Conservation (phyloP, 352 stramenopile genomes). For the Globisporangium irregulare region DNA sequence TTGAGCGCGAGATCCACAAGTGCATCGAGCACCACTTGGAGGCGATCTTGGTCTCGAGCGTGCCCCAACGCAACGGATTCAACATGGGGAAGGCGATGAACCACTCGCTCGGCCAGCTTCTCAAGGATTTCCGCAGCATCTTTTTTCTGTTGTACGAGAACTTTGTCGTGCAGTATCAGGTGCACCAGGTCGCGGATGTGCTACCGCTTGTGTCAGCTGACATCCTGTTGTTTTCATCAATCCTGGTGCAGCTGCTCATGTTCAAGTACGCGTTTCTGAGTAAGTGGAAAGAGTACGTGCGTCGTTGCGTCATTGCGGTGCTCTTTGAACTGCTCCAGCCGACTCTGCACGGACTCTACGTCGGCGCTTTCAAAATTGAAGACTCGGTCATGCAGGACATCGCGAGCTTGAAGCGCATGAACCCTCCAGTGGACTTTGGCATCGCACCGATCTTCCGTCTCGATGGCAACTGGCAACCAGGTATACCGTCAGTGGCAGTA, state of each 20-base stretch:
- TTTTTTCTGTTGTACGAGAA: slow-evolving; percentile 46
- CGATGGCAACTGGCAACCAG: slow-evolving; percentile 36
- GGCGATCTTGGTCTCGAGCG: slow-evolving; percentile 31
- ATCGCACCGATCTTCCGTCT: slow-evolving; percentile 48
- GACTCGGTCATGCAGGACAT: slow-evolving; percentile 38
- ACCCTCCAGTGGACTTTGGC: slow-evolving; percentile 34
- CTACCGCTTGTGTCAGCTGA: slow-evolving; percentile 49
- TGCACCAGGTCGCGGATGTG: slow-evolving; percentile 21
- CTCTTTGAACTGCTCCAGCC: slow-evolving; percentile 68
- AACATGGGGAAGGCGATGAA: slow-evolving; percentile 35
- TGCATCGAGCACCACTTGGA: slow-evolving; percentile 44
- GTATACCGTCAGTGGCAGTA: too few species aligned
- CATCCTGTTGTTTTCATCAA: slow-evolving; percentile 44
- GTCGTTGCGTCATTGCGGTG: slow-evolving; percentile 45
- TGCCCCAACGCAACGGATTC: slow-evolving; percentile 38
- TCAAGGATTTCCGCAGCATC: slow-evolving; percentile 48
- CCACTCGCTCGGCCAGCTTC: slow-evolving; percentile 47
- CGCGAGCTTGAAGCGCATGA: slow-evolving; percentile 24
- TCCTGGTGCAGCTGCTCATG: slow-evolving; percentile 51
- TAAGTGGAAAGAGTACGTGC: slow-evolving; percentile 23
- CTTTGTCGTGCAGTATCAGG: slow-evolving; percentile 11
- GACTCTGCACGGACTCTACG: slow-evolving; percentile 53
- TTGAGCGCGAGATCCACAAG: slow-evolving; percentile 26
- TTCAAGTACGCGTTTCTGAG: slow-evolving; percentile 49
- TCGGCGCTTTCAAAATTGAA: slow-evolving; percentile 45